Evolutionary conservation across 106 monocot species (phyloP).

Genomic region (Dendrobium huoshanense): DNA sequence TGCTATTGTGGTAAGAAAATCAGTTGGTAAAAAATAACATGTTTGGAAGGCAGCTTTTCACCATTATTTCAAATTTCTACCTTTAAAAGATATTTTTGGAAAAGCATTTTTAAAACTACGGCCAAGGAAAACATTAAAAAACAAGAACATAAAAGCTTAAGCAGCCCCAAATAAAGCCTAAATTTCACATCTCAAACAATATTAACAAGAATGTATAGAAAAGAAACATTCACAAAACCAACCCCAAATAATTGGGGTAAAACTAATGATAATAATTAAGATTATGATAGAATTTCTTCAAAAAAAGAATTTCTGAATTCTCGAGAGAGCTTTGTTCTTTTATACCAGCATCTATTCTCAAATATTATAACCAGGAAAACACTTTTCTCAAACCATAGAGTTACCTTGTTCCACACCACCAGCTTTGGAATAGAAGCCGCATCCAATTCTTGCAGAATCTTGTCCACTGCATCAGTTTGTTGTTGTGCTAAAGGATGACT

Average conservation of each 20-base stretch:
- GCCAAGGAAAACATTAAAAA: too few species aligned
- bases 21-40: too few species aligned
- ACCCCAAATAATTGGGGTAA: not conserved
- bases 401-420: slow-evolving; percentile 94
- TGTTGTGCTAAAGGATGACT: slow-evolving; percentile 85
- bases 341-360: not conserved
- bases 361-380: too few species aligned
- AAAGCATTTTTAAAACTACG: too few species aligned
- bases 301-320: not conserved
- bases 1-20: too few species aligned
- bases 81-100: too few species aligned
- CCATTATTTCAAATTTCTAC: too few species aligned
- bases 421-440: slow-evolving; percentile 79
- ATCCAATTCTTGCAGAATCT: slow-evolving; percentile 73
- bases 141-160: too few species aligned
- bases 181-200: not conserved
- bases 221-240: not conserved
- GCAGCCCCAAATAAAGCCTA: too few species aligned
- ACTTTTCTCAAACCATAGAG: not conserved
- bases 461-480: slow-evolving; percentile 81
- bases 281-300: not conserved
- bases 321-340: not conserved
- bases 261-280: not conserved
- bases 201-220: not conserved
- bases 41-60: too few species aligned